phyloP scores from a whole-genome alignment of 768 basidiomycete genomes.

The Suillus plorans region DNA sequence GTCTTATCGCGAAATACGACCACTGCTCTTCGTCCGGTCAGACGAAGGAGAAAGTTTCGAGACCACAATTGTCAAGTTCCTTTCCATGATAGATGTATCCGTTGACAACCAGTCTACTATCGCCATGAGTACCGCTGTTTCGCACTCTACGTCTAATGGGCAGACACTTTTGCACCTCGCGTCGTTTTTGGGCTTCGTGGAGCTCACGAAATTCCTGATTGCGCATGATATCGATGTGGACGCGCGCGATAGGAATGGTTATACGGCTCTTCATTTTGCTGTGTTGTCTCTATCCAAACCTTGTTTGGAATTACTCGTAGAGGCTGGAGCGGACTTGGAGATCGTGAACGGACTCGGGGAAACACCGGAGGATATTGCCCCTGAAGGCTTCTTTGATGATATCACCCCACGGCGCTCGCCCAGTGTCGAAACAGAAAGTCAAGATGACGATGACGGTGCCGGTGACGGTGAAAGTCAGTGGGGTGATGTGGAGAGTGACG shows the following conservation, averaged over 20 bases:
- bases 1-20: slow-evolving; percentile 51
- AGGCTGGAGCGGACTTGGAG: slow-evolving; percentile 77
- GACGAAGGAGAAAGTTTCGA: slow-evolving; percentile 68
- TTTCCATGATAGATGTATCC: slow-evolving; percentile 72
- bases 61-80: slow-evolving; percentile 73
- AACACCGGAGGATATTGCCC: slow-evolving; percentile 62
- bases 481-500: slow-evolving; percentile 72
- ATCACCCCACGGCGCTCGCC: slow-evolving; percentile 17
- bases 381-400: slow-evolving; percentile 45
- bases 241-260: slow-evolving; percentile 84
- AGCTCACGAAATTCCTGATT: slow-evolving; percentile 72
- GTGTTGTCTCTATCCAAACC: slow-evolving; percentile 60
- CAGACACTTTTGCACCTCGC: slow-evolving; percentile 92
- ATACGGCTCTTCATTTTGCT: slow-evolving; percentile 87
- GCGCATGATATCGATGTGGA: slow-evolving; percentile 76
- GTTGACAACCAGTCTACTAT: slow-evolving; percentile 42
- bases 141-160: slow-evolving; percentile 65
- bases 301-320: slow-evolving; percentile 67
- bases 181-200: slow-evolving; percentile 71
- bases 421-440: slow-evolving; percentile 23
- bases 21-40: slow-evolving; percentile 54
- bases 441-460: slow-evolving; percentile 48
- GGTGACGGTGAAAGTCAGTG: slow-evolving; percentile 63
- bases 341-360: slow-evolving; percentile 73
- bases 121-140: slow-evolving; percentile 58